Evolutionary conservation across 805 yeast genomes (phyloP), one percentile per base, ranked within the genome.

Genomic region (Teunomyces tritomae): DNA sequence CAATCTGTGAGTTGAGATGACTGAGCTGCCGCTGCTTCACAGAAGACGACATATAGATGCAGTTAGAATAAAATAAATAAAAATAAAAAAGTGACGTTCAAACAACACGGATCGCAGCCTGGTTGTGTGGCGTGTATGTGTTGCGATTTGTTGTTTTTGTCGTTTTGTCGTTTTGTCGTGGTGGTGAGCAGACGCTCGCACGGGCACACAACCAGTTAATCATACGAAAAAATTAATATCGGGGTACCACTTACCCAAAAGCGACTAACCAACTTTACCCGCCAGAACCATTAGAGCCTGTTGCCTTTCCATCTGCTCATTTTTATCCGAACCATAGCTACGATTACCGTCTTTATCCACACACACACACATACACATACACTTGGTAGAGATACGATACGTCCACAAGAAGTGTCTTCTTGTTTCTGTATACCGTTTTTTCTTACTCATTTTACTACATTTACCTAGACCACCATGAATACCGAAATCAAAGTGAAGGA

Each of bases 1-100:
- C 78, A n/a, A 79, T 60, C 54, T 79, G 82, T 27, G 80, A 70
- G 48, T 76, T 77, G 27, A 79, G 62, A 53, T 77, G 80, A 30
- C 80, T 67, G 47, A 80, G 57, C 53, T 80, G 84, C 5, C 82
- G 67, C 45, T 73, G 69, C 40, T 70, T 50, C 16, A 47, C 43
- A 6, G 49, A 50, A 7, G 56, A 48, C 7, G 50, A 32, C 44
- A 50, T 44, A 4, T 40, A 28, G 28, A 39, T 16, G 16, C 17
- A 32, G 17, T 20, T 20, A 20, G 24, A 5, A 5, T 20, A 5
- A 4, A 20, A 20, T 20, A 20, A 20, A 20, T 32, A 32, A 14
- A 32, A 9, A 32, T 13, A 30, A 32, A 26, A 20, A 30, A n/a
- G 14, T 3, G 13, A 17, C 24, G 20, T 14, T 37, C 24, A 20